These are phyloP conservation scores for Senecio squalidus DNA, from an alignment of 140 eudicot species.

Conservation along the genomic window DNA sequence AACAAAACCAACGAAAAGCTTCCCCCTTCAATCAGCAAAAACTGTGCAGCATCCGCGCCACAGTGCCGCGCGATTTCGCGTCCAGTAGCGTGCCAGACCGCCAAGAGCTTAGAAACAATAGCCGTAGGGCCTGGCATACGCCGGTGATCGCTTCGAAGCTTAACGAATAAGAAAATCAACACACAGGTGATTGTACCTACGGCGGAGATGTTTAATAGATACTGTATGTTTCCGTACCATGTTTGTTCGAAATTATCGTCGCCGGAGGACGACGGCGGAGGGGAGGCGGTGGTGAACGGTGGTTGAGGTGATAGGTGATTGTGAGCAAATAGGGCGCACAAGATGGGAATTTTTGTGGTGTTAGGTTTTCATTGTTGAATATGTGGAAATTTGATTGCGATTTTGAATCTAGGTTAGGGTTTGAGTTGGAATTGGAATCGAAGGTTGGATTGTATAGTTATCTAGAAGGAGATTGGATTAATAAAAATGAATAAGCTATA, in stretches of 20 bases:
- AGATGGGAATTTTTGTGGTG: neutral
- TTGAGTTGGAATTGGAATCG: no score
- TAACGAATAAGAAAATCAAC: slow-evolving; percentile 69
- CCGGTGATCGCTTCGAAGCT: slow-evolving; percentile 95
- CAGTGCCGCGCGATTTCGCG: slow-evolving; percentile 90
- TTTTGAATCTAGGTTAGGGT: no score
- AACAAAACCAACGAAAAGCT: slow-evolving; percentile 48
- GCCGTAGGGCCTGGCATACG: slow-evolving; percentile 90
- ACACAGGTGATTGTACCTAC: slow-evolving; percentile 79
- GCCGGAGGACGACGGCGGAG: slow-evolving; percentile 38
- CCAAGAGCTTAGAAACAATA: slow-evolving; percentile 68
- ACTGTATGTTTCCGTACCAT: slow-evolving; percentile 98
- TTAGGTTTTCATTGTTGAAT: slow-evolving; percentile 12
- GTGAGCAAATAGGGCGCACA: slow-evolving; percentile 23
- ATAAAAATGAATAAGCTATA: no score
- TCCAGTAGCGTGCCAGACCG: slow-evolving; percentile 94
- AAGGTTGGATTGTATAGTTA: no score
- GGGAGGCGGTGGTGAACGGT: slow-evolving; percentile 13
- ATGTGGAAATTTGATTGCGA: neutral
- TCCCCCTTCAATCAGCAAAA: slow-evolving; percentile 81
- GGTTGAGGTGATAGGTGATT: slow-evolving; percentile 32
- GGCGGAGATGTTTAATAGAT: slow-evolving; percentile 81
- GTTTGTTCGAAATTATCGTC: slow-evolving; percentile 35
- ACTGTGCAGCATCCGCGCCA: slow-evolving; percentile 99
- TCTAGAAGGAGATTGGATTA: no score